Conservation (phyloP, 192 early-diverging fungal species). For the Umbelopsis ramanniana region DNA sequence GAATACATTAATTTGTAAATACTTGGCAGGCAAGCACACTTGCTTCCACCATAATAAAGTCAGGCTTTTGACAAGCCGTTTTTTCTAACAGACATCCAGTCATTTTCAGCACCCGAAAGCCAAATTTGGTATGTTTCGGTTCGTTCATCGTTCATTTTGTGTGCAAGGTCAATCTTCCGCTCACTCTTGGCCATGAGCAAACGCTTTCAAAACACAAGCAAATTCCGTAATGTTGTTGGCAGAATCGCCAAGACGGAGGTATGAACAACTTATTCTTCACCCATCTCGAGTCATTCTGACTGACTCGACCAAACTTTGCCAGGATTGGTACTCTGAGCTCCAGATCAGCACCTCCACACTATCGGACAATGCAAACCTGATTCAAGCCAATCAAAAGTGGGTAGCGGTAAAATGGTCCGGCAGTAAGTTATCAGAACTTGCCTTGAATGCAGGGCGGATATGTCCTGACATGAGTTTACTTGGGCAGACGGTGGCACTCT, state of each 20-base stretch:
- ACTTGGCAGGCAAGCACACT: no score
- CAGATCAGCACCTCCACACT: constrained; percentile 22
- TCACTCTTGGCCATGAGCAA: constrained; percentile 24
- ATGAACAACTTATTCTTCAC: background rate
- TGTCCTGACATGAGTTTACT: background rate
- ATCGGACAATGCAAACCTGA: constrained; percentile 24
- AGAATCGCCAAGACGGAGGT: constrained; percentile 50
- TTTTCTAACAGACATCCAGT: no score
- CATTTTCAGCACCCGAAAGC: background rate
- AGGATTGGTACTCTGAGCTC: constrained; percentile 36
- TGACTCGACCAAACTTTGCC: background rate
- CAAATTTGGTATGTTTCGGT: background rate
- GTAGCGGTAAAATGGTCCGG: constrained; percentile 32
- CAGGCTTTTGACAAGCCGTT: no score
- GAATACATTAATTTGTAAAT: no score
- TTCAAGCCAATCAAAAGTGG: constrained; percentile 30
- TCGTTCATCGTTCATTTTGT: background rate
- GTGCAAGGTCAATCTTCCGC: background rate
- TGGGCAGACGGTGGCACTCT: constrained; percentile 29
- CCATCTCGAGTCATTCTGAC: background rate
- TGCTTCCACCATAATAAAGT: no score
- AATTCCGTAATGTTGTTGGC: constrained; percentile 53
- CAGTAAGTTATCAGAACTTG: constrained; percentile 10
- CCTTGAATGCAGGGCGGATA: background rate
- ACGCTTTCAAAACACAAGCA: constrained; percentile 39